Evolutionary conservation across 805 yeast genomes (phyloP), one percentile per base, ranked within the genome.

Genomic region (Lachancea sp.): DNA sequence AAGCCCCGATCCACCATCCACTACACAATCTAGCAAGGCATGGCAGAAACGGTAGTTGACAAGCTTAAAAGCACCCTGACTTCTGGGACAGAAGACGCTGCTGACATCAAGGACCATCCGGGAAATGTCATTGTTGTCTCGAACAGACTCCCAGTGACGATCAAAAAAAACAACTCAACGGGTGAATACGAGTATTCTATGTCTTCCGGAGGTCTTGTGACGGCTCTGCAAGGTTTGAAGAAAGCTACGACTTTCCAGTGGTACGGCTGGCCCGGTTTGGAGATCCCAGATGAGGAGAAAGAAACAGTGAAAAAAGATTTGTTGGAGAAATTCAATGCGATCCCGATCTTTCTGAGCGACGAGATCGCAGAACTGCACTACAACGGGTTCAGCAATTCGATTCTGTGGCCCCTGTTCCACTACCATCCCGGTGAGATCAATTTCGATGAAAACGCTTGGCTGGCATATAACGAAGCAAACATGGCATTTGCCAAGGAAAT

Each of bases 361-460:
- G 87, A 85, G 50, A 75, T 93, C 51, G 97, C 98, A 1, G 98
- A 93, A 59, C 73, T 93, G 53, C 98, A 93, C 68, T 93, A 93
- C 68, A 93, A 95, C 62, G 99, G 98, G 26, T 93, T 95, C 66
- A 78, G 88, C 51, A 93, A 93, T 66, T 85, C 95, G 13, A 93
- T 93, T 51, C 70, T 93, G 52, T 93, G 99, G 99, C 99, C 99
- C 1, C 68, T 95, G 49, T 93, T 93, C 71, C 99, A 93, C 65
- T 93, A 93, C 67, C 99, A 93, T 62, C 99, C 99, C 0, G 99
- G 98, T 49, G 99, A 95, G 65, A 93, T 95, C 85, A 90, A 87
- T 62, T 93, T 93, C 60, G 99, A 93, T 66, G 99, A 93, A 63
- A 80, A 79, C 50, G 96, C 97, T 1, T 93, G 99, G 99, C 90